Evolutionary conservation across 495 filamentous ascomycete genomes (phyloP).

Genomic region (Neurospora pannonica): DNA sequence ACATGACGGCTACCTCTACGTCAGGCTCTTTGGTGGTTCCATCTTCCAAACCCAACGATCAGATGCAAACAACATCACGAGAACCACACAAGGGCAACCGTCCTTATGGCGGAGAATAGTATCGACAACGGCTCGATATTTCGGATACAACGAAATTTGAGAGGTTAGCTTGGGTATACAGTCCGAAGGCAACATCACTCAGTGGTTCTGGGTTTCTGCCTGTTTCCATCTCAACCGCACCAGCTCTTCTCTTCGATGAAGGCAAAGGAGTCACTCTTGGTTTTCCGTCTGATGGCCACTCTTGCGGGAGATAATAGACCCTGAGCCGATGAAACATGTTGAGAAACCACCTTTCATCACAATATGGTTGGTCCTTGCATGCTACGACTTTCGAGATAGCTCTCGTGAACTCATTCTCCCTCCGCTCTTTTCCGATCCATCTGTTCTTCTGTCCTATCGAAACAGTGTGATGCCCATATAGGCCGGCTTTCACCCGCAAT

Average conservation of each 20-base stretch:
- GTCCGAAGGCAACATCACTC: neutral
- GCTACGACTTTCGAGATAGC: neutral
- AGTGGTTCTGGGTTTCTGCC: neutral
- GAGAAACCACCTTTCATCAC: neutral
- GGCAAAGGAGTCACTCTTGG: neutral
- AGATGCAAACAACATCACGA: neutral
- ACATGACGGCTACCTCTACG: neutral
- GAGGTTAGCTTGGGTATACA: neutral
- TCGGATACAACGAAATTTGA: neutral
- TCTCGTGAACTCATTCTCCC: too few species aligned
- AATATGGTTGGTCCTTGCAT: neutral
- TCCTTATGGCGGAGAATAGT: neutral
- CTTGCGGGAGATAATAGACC: too few species aligned
- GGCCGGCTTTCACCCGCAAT: neutral
- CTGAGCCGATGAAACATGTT: neutral
- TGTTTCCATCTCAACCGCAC: neutral
- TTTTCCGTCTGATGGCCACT: neutral
- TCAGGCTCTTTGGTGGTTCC: neutral
- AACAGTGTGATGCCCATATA: neutral
- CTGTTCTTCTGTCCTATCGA: neutral
- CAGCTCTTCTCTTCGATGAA: neutral
- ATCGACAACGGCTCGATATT: neutral
- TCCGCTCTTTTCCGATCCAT: too few species aligned
- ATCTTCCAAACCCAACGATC: neutral
- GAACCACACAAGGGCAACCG: neutral